phyloP scores from a whole-genome alignment of 148 eudicot genomes.

The Chenopodium suecicum region DNA sequence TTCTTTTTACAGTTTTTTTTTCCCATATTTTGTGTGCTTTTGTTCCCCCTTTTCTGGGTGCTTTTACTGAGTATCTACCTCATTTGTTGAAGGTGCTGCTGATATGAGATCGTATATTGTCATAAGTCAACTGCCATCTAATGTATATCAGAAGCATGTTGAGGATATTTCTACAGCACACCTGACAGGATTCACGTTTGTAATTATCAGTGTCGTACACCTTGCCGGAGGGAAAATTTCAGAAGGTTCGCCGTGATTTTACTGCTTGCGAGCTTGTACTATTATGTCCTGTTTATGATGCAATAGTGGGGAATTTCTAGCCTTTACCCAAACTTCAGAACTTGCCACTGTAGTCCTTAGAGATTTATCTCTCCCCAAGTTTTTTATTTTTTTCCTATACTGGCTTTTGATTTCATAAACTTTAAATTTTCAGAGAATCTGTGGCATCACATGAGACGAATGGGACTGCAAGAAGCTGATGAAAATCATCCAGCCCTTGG shows the following conservation, averaged over 20 bases:
- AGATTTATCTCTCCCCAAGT: neutral
- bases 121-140: constrained; percentile 66
- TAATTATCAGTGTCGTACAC: constrained; percentile 62
- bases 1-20: neutral
- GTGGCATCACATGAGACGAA: constrained; percentile 85
- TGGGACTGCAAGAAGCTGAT: constrained; percentile 76
- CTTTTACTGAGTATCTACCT: constrained; percentile 8
- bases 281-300: neutral
- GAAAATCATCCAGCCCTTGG: constrained; percentile 70
- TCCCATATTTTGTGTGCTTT: neutral
- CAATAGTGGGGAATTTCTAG: neutral
- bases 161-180: constrained; percentile 64
- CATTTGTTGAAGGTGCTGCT: constrained; percentile 41
- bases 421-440: constrained; percentile 49
- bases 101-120: constrained; percentile 82
- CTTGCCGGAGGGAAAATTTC: constrained; percentile 83
- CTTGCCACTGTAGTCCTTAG: neutral
- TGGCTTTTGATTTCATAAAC: neutral
- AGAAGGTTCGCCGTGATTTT: constrained; percentile 55
- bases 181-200: constrained; percentile 71
- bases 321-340: neutral
- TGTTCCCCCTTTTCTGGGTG: neutral
- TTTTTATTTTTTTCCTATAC: neutral
- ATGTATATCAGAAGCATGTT: constrained; percentile 65
- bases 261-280: neutral